A percentile compares a stretch with the other conserved stretches of the same genome.
Conservation (phyloP, 2,329 filamentous ascomycete genomes). For the Penicillium sclerotiorum region DNA sequence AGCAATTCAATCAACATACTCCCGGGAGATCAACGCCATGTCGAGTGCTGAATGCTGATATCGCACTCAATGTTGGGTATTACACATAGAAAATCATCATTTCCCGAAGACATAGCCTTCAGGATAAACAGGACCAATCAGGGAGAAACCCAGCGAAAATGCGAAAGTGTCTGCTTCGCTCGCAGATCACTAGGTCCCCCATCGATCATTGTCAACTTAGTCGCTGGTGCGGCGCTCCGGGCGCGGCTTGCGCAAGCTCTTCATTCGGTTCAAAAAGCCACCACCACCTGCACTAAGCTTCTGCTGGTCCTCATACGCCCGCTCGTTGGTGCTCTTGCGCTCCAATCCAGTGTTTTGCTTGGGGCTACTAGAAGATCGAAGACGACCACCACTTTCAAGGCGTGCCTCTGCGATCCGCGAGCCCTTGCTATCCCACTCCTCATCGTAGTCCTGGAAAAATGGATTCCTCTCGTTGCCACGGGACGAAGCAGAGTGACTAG, state of each 20-base stretch:
- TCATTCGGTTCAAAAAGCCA: constrained; percentile 76
- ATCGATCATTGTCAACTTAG: constrained; percentile 5
- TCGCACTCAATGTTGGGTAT: constrained; percentile 29
- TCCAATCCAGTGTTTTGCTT: constrained; percentile 58
- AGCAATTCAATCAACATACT: constrained; percentile 15
- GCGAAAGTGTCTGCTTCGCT: too few species aligned
- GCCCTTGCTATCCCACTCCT: constrained; percentile 66
- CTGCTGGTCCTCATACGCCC: constrained; percentile 38
- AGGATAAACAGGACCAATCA: constrained; percentile 8
- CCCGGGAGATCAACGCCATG: constrained; percentile 25
- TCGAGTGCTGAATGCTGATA: constrained; percentile 15
- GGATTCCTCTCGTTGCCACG: constrained; percentile 65
- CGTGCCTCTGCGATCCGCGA: constrained; percentile 57
- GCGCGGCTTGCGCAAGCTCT: constrained; percentile 68
- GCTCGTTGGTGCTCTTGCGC: constrained; percentile 66
- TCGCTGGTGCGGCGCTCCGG: constrained; percentile 43
- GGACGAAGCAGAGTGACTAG: constrained; percentile 38
- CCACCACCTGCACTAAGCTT: constrained; percentile 52
- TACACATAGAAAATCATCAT: constrained; percentile 26
- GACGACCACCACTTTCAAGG: constrained; percentile 32
- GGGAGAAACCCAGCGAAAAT: too few species aligned
- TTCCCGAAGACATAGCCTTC: constrained; percentile 6
- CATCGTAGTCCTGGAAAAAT: constrained; percentile 80
- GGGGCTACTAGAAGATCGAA: constrained; percentile 62
- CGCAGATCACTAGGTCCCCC: background rate